A percentile compares a stretch with the other conserved stretches of the same genome.
Evolutionary conservation across 2,329 filamentous ascomycete species (phyloP).

Genomic region (Lanzia echinophila): DNA sequence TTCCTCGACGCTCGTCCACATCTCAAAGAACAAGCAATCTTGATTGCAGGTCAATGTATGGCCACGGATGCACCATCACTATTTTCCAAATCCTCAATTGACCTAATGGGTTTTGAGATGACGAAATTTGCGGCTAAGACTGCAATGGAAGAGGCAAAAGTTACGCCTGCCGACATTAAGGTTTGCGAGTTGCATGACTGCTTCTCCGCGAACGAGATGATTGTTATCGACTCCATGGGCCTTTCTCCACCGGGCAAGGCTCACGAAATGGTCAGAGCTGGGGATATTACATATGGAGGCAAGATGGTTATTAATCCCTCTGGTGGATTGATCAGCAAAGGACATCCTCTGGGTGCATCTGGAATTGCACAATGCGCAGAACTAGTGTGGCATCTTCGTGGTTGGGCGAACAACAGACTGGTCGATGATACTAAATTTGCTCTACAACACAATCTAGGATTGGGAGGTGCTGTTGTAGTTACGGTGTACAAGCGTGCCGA

Average conservation of each 20-base stretch:
- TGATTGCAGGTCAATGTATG: conserved; percentile 81
- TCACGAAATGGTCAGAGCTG: conserved; percentile 79
- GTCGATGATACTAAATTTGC: conserved; percentile 62
- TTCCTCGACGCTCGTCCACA: conserved; percentile 84
- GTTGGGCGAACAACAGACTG: conserved; percentile 88
- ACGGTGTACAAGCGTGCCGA: conserved; percentile 85
- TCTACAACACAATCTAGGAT: conserved; percentile 86
- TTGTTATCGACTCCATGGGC: conserved; percentile 79
- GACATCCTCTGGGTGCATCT: conserved; percentile 87
- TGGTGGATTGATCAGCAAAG: conserved; percentile 91
- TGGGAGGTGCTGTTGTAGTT: conserved; percentile 85
- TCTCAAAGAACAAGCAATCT: conserved; percentile 73
- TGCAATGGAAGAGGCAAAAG: conserved; percentile 68
- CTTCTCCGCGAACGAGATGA: conserved; percentile 93
- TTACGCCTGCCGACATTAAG: conserved; percentile 62
- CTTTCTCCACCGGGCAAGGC: conserved; percentile 74
- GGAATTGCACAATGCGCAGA: conserved; percentile 95
- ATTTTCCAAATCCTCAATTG: conserved; percentile 75
- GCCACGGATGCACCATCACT: conserved; percentile 77
- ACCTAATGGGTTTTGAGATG: conserved; percentile 88
- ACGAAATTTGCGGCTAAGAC: conserved; percentile 59
- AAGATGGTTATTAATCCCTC: conserved; percentile 83
- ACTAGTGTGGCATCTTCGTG: conserved; percentile 88
- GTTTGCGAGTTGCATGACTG: conserved; percentile 95
- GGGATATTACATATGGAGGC: conserved; percentile 83